Conservation (phyloP, 352 stramenopile genomes). For the Phytophthora colocasiae region DNA sequence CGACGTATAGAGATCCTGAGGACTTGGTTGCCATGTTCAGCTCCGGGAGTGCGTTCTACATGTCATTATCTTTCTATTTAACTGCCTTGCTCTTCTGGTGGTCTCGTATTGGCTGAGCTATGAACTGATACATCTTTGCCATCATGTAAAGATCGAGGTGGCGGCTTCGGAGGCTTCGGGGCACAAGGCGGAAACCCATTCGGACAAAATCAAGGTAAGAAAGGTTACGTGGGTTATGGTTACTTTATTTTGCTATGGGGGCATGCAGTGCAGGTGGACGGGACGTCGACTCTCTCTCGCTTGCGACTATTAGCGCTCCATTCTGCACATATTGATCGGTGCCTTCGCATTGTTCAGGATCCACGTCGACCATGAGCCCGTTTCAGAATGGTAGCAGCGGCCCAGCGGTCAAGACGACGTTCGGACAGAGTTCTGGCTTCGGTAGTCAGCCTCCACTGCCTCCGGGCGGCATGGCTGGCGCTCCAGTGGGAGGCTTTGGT, state of each 20-base stretch:
- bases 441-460: constrained; percentile 33
- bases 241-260: constrained; percentile 11
- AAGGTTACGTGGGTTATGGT: constrained; percentile 8
- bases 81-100: neutral
- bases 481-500: constrained; percentile 21
- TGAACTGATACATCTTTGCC: constrained; percentile 9
- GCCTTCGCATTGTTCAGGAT: constrained; percentile 42
- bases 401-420: constrained; percentile 30
- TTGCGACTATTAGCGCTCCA: constrained; percentile 8
- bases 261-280: constrained; percentile 13
- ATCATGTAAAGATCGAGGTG: constrained; percentile 24
- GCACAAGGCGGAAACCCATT: constrained; percentile 43
- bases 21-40: constrained; percentile 39
- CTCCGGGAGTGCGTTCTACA: constrained; percentile 39
- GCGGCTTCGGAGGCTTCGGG: constrained; percentile 33
- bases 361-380: constrained; percentile 27
- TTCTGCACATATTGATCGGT: constrained; percentile 46
- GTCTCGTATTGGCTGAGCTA: constrained; percentile 8
- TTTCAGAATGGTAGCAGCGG: constrained; percentile 36
- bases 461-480: constrained; percentile 26
- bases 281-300: constrained; percentile 4
- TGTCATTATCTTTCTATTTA: neutral
- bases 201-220: constrained; percentile 50
- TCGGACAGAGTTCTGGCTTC: constrained; percentile 48
- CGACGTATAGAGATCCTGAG: neutral